phyloP scores from a whole-genome alignment of 1,284 basidiomycete genomes.

The Anthracocystis walkeri region DNA sequence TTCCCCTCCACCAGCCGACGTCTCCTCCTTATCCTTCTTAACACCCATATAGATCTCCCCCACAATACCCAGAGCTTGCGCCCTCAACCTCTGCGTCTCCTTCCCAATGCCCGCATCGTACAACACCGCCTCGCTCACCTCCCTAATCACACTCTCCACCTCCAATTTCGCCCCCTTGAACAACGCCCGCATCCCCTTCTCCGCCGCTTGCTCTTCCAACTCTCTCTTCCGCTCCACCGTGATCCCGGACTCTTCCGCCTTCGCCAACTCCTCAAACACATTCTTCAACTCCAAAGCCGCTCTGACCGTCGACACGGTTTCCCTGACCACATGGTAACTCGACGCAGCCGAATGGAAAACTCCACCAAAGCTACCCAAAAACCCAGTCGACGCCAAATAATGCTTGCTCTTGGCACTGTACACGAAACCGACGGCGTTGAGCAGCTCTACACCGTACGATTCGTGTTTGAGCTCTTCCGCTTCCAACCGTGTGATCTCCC shows the following conservation, averaged over 20 bases:
- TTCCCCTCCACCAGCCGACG: constrained; percentile 1
- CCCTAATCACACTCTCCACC: constrained; percentile 90
- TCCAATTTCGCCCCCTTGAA: constrained; percentile 87
- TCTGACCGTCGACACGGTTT: constrained; percentile 65
- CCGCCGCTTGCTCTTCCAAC: constrained; percentile 94
- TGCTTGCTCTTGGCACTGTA: constrained; percentile 74
- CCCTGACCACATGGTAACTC: constrained; percentile 63
- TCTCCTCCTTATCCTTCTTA: constrained; percentile 39
- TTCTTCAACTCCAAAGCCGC: constrained; percentile 77
- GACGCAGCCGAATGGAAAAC: constrained; percentile 60
- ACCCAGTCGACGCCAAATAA: constrained; percentile 62
- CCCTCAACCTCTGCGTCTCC: constrained; percentile 65
- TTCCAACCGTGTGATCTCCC: constrained; percentile 66
- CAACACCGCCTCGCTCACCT: constrained; percentile 90
- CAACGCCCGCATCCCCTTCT: constrained; percentile 75
- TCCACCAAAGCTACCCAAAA: constrained; percentile 57
- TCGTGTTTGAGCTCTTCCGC: constrained; percentile 76
- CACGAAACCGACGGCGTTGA: constrained; percentile 90
- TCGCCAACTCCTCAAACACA: constrained; percentile 88
- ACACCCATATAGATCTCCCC: constrained; percentile 56
- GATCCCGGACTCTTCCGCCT: constrained; percentile 83
- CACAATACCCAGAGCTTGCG: constrained; percentile 61
- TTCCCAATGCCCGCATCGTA: constrained; percentile 70
- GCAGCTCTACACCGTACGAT: constrained; percentile 88
- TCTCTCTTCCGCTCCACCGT: constrained; percentile 86